Conservation (phyloP, 1,284 basidiomycete species). For the Moesziomyces parantarcticus region DNA sequence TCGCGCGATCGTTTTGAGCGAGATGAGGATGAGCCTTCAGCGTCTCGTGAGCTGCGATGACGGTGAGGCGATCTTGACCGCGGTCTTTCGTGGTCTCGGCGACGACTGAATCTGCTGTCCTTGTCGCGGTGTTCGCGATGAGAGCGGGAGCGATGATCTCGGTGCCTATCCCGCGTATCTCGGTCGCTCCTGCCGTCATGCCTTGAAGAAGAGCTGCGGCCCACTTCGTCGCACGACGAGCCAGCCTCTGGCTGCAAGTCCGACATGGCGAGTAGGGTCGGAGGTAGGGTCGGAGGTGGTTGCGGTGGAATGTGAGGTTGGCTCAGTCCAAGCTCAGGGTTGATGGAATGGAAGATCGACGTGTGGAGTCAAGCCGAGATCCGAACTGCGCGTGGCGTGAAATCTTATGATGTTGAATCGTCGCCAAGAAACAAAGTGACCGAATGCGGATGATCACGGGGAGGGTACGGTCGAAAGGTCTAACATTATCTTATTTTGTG, state of each 20-base stretch:
- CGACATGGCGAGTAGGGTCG: not conserved
- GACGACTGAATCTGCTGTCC: not conserved
- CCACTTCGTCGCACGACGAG: not conserved
- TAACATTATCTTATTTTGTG: not conserved
- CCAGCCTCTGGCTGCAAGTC: not conserved
- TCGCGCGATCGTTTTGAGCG: constrained; percentile 12
- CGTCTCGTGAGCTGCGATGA: not conserved
- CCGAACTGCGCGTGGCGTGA: not conserved
- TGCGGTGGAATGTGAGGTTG: too few species aligned
- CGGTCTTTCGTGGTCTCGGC: not conserved
- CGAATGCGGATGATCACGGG: not conserved
- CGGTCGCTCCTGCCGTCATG: not conserved
- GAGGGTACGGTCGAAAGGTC: not conserved
- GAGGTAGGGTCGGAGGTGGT: not conserved
- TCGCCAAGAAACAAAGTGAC: not conserved
- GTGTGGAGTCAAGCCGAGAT: not conserved
- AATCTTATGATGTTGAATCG: too few species aligned
- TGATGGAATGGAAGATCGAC: not conserved
- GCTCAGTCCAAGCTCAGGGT: too few species aligned
- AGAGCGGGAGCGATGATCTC: not conserved
- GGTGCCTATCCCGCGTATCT: not conserved
- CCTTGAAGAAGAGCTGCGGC: not conserved
- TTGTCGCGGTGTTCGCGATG: not conserved
- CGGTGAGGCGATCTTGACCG: not conserved
- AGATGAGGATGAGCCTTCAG: constrained; percentile 1